phyloP scores from a whole-genome alignment of 257 asterid genomes.

The Handroanthus guayacan region DNA sequence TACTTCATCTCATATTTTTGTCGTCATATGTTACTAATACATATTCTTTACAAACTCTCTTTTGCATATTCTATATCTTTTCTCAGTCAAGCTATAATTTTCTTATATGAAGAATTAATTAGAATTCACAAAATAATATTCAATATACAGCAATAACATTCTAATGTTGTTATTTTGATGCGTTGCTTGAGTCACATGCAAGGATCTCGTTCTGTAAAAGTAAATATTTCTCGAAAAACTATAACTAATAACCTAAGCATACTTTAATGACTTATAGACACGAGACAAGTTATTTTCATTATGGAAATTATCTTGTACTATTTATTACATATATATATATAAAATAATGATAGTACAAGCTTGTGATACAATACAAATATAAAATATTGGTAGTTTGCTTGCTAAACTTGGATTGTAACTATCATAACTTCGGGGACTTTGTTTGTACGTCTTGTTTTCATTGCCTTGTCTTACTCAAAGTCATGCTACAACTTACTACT shows the following conservation, averaged over 20 bases:
- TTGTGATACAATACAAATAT: conserved; percentile 21
- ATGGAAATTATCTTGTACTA: neutral
- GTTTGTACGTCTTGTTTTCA: conserved; percentile 23
- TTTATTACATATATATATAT: neutral
- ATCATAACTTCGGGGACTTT: conserved; percentile 31
- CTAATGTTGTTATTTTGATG: neutral
- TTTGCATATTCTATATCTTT: too few species aligned
- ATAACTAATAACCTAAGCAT: neutral
- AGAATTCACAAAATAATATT: too few species aligned
- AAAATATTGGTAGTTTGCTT: neutral
- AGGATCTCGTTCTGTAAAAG: conserved; percentile 11
- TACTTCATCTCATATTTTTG: neutral
- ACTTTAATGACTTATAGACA: neutral
- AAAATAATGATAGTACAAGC: conserved; percentile 3
- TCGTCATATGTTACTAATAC: too few species aligned
- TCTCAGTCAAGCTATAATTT: too few species aligned
- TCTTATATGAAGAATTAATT: too few species aligned
- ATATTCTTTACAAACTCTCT: too few species aligned
- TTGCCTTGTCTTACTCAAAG: conserved; percentile 33
- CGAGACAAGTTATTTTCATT: conserved; percentile 5
- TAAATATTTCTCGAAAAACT: conserved; percentile 28
- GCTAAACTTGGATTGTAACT: conserved; percentile 18
- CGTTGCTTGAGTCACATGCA: neutral
- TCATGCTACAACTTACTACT: conserved; percentile 28
- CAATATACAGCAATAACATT: too few species aligned